These are phyloP conservation scores for Fusarium sp. DNA, from an alignment of 2,329 filamentous ascomycete species.

Conservation along the genomic window DNA sequence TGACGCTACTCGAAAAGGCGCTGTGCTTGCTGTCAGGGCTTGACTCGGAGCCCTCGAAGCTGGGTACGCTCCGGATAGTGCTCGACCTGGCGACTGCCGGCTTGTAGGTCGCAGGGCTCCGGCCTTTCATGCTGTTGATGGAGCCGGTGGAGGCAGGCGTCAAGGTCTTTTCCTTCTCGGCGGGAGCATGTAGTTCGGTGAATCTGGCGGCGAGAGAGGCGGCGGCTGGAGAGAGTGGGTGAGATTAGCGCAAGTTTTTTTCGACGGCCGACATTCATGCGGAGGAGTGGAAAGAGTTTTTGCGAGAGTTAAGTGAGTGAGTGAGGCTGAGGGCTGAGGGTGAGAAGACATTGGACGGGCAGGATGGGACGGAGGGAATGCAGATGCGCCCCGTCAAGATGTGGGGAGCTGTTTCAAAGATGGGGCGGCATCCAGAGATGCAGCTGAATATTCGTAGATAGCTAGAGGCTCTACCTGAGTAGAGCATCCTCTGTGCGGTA, in stretches of 20 bases:
- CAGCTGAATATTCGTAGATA: background rate
- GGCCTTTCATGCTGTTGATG: slow-evolving; percentile 55
- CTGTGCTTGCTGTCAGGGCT: slow-evolving; percentile 62
- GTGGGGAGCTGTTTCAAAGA: slow-evolving; percentile 43
- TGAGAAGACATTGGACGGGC: slow-evolving; percentile 12
- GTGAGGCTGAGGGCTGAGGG: slow-evolving; percentile 11
- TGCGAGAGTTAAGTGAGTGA: slow-evolving; percentile 32
- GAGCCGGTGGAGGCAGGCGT: slow-evolving; percentile 54
- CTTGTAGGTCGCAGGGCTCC: slow-evolving; percentile 47
- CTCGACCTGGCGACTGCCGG: slow-evolving; percentile 48
- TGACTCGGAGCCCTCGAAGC: slow-evolving; percentile 64
- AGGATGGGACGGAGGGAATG: slow-evolving; percentile 15
- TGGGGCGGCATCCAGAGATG: slow-evolving; percentile 21
- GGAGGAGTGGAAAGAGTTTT: slow-evolving; percentile 8
- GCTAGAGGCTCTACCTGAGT: background rate
- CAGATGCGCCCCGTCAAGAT: slow-evolving; percentile 32
- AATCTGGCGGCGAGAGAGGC: slow-evolving; percentile 32
- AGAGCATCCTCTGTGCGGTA: background rate
- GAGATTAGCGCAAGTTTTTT: slow-evolving; percentile 30
- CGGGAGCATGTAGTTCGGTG: slow-evolving; percentile 47
- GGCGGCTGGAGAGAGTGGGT: slow-evolving; percentile 26
- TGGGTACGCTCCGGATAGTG: slow-evolving; percentile 69
- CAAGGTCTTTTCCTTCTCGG: slow-evolving; percentile 48
- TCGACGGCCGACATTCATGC: slow-evolving; percentile 1
- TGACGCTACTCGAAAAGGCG: slow-evolving; percentile 66